A percentile compares a stretch with the other conserved stretches of the same genome.
Evolutionary conservation across 345 rosid genomes (phyloP).

Genomic region (Melastoma malabathricum): DNA sequence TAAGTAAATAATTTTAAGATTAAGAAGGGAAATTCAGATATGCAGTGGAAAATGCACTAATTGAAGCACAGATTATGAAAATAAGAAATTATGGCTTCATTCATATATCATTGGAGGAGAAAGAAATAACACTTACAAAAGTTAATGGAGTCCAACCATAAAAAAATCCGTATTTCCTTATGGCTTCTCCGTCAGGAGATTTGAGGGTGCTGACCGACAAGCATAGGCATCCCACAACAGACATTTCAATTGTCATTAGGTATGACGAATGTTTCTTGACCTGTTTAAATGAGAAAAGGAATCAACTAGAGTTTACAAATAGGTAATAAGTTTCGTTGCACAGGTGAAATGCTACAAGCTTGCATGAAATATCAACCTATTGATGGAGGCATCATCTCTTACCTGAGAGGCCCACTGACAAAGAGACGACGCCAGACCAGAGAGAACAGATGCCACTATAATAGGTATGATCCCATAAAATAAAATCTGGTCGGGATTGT

Average conservation of each 20-base stretch:
- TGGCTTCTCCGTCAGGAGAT: conserved; percentile 98
- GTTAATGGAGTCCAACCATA: conserved; percentile 93
- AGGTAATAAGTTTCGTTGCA: too few relatives aligned
- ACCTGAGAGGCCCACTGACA: conserved; percentile 99
- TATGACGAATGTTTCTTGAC: conserved; percentile 90
- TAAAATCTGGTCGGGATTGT: conserved; percentile 47
- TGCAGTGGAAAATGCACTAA: too few relatives aligned
- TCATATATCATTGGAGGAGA: too few relatives aligned
- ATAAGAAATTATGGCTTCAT: too few relatives aligned
- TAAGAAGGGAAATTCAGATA: too few relatives aligned
- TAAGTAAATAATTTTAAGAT: too few relatives aligned
- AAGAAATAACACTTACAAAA: conserved; percentile 29
- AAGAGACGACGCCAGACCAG: conserved; percentile 88
- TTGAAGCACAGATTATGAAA: too few relatives aligned
- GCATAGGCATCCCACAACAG: conserved; percentile 87
- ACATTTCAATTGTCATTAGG: conserved; percentile 97
- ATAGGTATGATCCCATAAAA: conserved; percentile 91
- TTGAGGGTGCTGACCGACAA: conserved; percentile 60
- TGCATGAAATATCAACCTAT: too few relatives aligned
- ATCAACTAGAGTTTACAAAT: too few relatives aligned
- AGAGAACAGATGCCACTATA: conserved; percentile 85
- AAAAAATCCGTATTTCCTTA: conserved; percentile 62
- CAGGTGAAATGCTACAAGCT: too few relatives aligned
- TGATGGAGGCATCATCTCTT: conserved; percentile 4
- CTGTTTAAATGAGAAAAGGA: conserved; percentile 21